Conservation (phyloP, 179 eudicot species). For the Pouteria campechiana region DNA sequence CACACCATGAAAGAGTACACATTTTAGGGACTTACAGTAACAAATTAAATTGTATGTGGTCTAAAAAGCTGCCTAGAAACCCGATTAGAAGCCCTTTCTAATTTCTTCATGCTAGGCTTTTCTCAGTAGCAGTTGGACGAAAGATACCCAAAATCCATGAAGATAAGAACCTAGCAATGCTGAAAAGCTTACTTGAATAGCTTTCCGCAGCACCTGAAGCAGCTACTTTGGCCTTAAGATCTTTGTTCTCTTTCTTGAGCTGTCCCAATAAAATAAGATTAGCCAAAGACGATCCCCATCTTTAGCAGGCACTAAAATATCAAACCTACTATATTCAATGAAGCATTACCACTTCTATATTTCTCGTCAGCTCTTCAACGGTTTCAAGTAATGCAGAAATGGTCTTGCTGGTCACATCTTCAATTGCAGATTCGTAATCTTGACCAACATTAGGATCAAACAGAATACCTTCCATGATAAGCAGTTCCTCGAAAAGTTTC, state of each 20-base stretch:
- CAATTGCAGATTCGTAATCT: conserved; percentile 44
- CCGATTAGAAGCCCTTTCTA: no score
- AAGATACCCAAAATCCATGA: no score
- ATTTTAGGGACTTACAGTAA: no score
- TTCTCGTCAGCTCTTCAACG: conserved; percentile 41
- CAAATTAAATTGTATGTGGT: no score
- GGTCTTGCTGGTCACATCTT: conserved; percentile 35
- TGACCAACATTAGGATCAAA: conserved; percentile 35
- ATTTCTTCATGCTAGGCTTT: no score
- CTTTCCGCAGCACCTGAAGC: no score
- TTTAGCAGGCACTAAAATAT: neutral
- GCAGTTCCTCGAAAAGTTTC: conserved; percentile 55
- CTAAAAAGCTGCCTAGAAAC: no score
- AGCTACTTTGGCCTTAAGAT: conserved; percentile 27
- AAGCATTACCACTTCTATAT: conserved; percentile 37
- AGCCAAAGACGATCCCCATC: neutral
- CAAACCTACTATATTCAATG: neutral
- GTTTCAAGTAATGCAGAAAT: conserved; percentile 53
- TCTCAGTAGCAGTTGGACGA: no score
- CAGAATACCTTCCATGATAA: conserved; percentile 54
- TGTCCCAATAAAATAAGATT: conserved; percentile 2
- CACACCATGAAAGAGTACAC: no score
- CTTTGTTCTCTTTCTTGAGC: conserved; percentile 41
- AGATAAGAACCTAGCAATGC: no score
- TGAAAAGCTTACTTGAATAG: no score